Conservation (phyloP, 164 flowering plant species). For the grape (Vitis vinifera) region ASM3070453v1 NC_081822.1:30487001-30487500, state of each 20-base stretch:
- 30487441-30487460: no score
- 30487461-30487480: no score
- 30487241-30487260: conserved; percentile 39
- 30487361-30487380: conserved; percentile 41
- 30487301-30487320: conserved; percentile 41
- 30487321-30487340: conserved; percentile 37
- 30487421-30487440: no score
- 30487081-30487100: no score
- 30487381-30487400: conserved; percentile 24
- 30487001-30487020: no score
- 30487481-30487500: conserved; percentile 51
- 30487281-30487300: conserved; percentile 39
- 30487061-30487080: no score
- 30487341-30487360: conserved; percentile 31
- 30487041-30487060: no score
- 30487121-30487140: no score
- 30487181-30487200: conserved; percentile 35
- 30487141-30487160: no score
- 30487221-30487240: conserved; percentile 42
- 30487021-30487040: no score
- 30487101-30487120: no score
- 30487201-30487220: conserved; percentile 42
- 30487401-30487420: no score
- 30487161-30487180: conserved; percentile 33
- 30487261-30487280: conserved; percentile 32